A percentile compares a stretch with the other conserved stretches of the same genome.
These are phyloP conservation scores for Mortierella sp. DNA, from an alignment of 371 early-diverging fungal genomes.

Conservation along the genomic window DNA sequence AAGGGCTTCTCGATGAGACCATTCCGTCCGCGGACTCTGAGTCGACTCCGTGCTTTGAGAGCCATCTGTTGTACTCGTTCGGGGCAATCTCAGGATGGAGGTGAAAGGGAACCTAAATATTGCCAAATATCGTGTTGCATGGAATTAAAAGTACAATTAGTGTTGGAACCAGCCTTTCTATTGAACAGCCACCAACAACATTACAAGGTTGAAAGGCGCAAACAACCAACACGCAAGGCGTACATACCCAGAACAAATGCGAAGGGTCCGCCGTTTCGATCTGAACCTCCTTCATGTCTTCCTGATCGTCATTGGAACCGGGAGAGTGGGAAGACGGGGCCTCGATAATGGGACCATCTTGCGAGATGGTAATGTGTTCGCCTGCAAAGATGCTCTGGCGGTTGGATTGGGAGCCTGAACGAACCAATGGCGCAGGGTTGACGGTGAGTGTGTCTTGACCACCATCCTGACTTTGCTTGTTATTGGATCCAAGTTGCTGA, in stretches of 20 bases:
- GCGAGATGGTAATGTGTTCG: slow-evolving; percentile 32
- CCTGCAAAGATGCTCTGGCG: slow-evolving; percentile 46
- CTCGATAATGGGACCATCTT: slow-evolving; percentile 24
- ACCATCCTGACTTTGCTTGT: neutral
- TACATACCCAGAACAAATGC: slow-evolving; percentile 53
- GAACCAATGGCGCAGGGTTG: slow-evolving; percentile 16
- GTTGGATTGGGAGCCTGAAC: slow-evolving; percentile 33
- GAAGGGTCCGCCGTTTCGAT: slow-evolving; percentile 52
- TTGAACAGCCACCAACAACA: neutral
- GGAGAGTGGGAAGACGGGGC: slow-evolving; percentile 36
- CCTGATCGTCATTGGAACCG: slow-evolving; percentile 36
- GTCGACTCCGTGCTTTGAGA: slow-evolving; percentile 46
- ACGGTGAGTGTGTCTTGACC: neutral
- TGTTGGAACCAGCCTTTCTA: neutral
- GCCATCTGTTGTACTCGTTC: slow-evolving; percentile 56
- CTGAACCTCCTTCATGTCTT: slow-evolving; percentile 56
- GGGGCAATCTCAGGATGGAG: slow-evolving; percentile 58
- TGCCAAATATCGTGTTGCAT: neutral
- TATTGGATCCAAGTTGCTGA: neutral
- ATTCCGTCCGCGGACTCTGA: slow-evolving; percentile 20
- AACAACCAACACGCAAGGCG: neutral
- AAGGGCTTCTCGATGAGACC: slow-evolving; percentile 27
- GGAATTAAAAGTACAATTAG: neutral
- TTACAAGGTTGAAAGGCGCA: neutral
- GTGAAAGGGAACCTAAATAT: slow-evolving; percentile 52